Base-by-base conservation (phyloP, 306 rosid species). In the Cicer pinnatifidum region DNA sequence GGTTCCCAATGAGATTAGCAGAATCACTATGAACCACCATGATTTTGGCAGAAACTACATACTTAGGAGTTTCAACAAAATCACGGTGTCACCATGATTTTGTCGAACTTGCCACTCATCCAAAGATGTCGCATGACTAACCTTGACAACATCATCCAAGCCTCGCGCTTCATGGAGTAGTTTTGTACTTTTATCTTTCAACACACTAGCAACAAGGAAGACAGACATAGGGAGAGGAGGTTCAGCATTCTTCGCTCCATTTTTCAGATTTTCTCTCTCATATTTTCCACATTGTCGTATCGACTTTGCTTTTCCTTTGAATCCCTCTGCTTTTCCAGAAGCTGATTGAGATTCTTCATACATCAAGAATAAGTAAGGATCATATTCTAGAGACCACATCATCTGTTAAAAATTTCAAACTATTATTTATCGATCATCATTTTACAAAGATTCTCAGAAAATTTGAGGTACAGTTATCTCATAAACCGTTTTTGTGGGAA, bases 341-440 rank as follows among this genome's bases (percentile, higher is more conserved):
- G 78, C 79, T 23, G 81, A 52, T 37, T 82, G 79, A 54, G 96
- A 67, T 45, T 89, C 92, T 83, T 95, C 97, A 66, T 95, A 95
- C 78, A 87, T 57, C 17, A 50, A 67, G 82, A 78, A 92, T 75
- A 90, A 69, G 38, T 83, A 87, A 35, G 99, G 99, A 70, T 95
- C 99, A 8, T 90, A 95, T 72, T 95, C 99, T 47, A 95, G 84
- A 47, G 99, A 97, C 99, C 99, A 95, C 99, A 95, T 95, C 99
- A 95, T 95, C 99, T 95, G 91, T 80, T 63, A 58, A 80, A 79
- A 73, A 51, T 53, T 35, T 72, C 10, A 79, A 71, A 65, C 46
- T 76, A 62, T 62, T 71, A 78, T 43, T 50, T 17, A 63, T 53
- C 52, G 52, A 69, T 73, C 66, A 82, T n/a, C 57, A 63, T 17